Base-by-base conservation (phyloP, 495 filamentous ascomycete genomes). In the Podospora tetraspora region DNA sequence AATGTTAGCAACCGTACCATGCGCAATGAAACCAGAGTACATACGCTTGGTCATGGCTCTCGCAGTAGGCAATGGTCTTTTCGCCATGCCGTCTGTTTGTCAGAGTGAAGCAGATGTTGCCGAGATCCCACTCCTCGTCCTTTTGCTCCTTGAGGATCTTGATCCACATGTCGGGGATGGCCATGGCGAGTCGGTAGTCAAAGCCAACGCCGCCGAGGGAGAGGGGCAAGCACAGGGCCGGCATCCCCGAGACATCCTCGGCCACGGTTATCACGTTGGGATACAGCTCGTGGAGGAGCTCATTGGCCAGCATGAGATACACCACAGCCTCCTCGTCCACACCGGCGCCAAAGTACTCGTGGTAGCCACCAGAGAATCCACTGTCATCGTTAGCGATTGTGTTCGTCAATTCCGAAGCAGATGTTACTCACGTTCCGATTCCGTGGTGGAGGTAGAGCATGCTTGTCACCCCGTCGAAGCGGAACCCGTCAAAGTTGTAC, bases 201-300 rank as follows among this genome's bases (percentile, higher is more conserved):
- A 99, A 99, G 16, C 95, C 95, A 68, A 97, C 87, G 56, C 95
- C 95, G 19, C 95, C 95, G 8, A 97, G 83, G 0, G 89, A 87
- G 59, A 98, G 83, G 3, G 91, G 85, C 9, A 98, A 80, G 79
- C 95, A 98, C 58, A 99, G 82, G 9, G 92, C 94, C 59, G 95
- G 95, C 95, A 99, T 99, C 11, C 95, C 95, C 24, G 94, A 97
- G 29, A 99, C 95, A 75, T 99, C 95, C 76, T 99, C 95, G 8
- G 96, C 95, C 67, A 99, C 90, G 3, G 93, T 97, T 73, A 97
- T 93, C 60, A 82, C 86, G 3, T 92, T 86, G 1, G 95, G 94
- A 73, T 94, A 97, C 58, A 97, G 83, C 8, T 85, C 78, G 77
- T 98, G 95, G 30, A 99, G 87, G 91, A 99, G 89, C 78, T 98